Conservation (phyloP, 495 filamentous ascomycete species). For the Talaromyces proteolyticus region DNA sequence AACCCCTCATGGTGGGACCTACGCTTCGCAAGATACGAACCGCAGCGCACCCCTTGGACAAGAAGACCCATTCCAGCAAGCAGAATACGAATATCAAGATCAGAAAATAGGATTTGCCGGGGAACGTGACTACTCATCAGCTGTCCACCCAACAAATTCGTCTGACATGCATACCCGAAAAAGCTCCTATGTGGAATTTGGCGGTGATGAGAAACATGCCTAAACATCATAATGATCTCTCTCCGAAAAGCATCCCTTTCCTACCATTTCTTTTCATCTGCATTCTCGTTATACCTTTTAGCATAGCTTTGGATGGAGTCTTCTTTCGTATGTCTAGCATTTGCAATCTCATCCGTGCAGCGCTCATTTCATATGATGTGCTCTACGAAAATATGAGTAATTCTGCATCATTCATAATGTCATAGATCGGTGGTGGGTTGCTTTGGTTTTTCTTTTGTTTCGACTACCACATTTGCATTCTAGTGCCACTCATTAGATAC, state of each 20-base stretch:
- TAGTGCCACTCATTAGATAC: no score
- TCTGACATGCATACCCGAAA: constrained; percentile 9
- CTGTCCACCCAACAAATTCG: not conserved
- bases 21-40: no score
- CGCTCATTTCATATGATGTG: constrained; percentile 6
- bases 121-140: constrained; percentile 19
- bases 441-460: no score
- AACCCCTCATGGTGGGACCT: constrained; percentile 17
- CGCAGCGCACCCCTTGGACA: no score
- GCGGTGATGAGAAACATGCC: constrained; percentile 26
- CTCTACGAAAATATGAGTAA: not conserved
- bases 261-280: constrained; percentile 3
- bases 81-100: constrained; percentile 18
- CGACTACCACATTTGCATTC: no score
- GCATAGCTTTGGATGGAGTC: not conserved
- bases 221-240: not conserved
- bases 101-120: constrained; percentile 44
- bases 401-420: not conserved
- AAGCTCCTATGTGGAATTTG: constrained; percentile 38
- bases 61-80: not conserved
- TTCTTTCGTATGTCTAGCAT: not conserved
- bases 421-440: no score
- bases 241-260: not conserved
- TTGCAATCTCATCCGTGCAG: constrained; percentile 2
- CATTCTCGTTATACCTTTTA: constrained; percentile 4